phyloP scores from a whole-genome alignment of 2,329 filamentous ascomycete species.

The Lachnellula cervina region DNA sequence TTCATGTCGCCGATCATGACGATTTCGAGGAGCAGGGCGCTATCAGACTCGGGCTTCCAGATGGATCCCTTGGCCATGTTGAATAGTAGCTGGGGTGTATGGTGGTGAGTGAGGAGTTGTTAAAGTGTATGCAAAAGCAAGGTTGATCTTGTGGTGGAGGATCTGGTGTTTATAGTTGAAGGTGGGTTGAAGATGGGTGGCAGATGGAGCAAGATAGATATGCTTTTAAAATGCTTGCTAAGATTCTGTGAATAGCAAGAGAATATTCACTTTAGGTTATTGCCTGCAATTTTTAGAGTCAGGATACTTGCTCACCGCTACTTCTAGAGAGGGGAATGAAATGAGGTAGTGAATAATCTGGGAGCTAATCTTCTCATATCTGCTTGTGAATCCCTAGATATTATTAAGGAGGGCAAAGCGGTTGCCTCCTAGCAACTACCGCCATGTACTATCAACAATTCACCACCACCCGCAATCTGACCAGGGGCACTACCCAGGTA shows the following conservation, averaged over 20 bases:
- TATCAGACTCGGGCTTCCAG: slow-evolving; percentile 27
- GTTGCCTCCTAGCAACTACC: slow-evolving; percentile 9
- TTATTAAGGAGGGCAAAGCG: neutral
- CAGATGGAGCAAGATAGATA: slow-evolving; percentile 5
- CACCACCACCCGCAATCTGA: neutral
- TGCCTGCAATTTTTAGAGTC: neutral
- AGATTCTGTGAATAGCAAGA: neutral
- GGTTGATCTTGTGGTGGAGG: neutral
- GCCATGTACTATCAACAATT: slow-evolving; percentile 1
- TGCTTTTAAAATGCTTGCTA: neutral
- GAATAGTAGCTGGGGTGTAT: neutral
- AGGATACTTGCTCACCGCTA: neutral
- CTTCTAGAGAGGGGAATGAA: neutral
- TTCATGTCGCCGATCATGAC: slow-evolving; percentile 25
- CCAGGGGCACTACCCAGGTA: no score
- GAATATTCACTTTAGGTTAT: neutral
- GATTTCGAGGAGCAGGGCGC: slow-evolving; percentile 28
- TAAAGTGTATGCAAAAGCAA: neutral
- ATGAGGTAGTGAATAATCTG: neutral
- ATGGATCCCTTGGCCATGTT: slow-evolving; percentile 12
- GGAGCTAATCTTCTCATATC: neutral
- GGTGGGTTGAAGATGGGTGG: neutral
- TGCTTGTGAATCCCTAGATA: neutral
- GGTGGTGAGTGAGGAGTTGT: neutral
- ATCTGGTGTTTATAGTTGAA: neutral